These are phyloP conservation scores for Murraya paniculata DNA, from an alignment of 345 rosid genomes.

Conservation along the genomic window DNA sequence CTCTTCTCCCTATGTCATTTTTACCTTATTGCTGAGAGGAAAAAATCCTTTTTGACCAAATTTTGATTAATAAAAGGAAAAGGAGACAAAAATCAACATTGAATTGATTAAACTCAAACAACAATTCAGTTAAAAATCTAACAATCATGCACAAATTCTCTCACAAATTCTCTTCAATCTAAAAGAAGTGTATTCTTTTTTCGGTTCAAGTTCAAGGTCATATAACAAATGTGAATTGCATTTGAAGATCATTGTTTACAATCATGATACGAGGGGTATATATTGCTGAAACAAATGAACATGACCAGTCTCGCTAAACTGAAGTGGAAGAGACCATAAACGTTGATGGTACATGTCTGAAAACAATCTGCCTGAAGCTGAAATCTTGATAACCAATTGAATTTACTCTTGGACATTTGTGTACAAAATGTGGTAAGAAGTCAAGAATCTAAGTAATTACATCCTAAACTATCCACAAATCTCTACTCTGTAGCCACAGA, in stretches of 20 bases:
- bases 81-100: neutral
- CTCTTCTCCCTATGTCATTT: neutral
- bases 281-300: constrained; percentile 10
- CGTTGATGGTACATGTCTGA: neutral
- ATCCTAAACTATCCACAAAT: constrained; percentile 58
- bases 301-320: neutral
- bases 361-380: neutral
- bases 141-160: neutral
- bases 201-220: neutral
- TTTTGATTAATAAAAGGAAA: no score
- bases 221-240: constrained; percentile 10
- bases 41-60: neutral
- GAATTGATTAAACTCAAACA: neutral
- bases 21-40: neutral
- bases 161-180: constrained; percentile 11
- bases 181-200: constrained; percentile 15
- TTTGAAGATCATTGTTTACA: constrained; percentile 4
- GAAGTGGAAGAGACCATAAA: neutral
- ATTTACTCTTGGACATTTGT: constrained; percentile 12
- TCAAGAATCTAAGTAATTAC: neutral
- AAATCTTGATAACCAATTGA: neutral
- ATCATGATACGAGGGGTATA: constrained; percentile 9
- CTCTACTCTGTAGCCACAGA: constrained; percentile 97
- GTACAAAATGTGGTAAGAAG: constrained; percentile 15
- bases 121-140: neutral